Conservation (phyloP, 148 eudicot genomes). For the Diospyros lotus region DNA sequence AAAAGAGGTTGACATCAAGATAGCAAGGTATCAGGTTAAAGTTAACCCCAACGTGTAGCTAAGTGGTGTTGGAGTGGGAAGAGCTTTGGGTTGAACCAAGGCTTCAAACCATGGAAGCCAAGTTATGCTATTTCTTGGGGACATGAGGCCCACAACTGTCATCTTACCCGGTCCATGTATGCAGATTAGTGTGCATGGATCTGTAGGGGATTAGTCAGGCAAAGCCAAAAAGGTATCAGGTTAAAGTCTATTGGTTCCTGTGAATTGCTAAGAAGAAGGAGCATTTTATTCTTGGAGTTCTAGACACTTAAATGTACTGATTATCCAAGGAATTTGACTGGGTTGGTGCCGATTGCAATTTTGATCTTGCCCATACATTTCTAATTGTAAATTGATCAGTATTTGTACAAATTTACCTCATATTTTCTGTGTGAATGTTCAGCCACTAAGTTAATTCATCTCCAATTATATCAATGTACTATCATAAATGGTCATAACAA, state of each 20-base stretch:
- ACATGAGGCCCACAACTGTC: no score
- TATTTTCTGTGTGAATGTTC: not conserved
- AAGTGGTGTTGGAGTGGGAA: no score
- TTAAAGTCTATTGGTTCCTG: not conserved
- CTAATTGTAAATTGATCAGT: not conserved
- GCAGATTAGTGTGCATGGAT: no score
- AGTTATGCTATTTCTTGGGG: no score
- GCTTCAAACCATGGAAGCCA: no score
- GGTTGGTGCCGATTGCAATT: not conserved
- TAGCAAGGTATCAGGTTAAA: no score
- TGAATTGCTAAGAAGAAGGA: not conserved
- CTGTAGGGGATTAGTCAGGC: no score
- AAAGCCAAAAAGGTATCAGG: not conserved
- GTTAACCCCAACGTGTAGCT: no score
- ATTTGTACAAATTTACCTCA: conserved; percentile 3
- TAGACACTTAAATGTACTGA: not conserved
- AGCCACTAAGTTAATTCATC: not conserved
- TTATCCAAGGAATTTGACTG: not conserved
- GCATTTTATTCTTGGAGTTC: not conserved
- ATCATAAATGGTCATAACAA: not conserved
- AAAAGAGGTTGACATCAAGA: not conserved
- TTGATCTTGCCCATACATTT: not conserved
- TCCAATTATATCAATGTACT: not conserved
- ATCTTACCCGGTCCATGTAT: no score
- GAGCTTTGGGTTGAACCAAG: no score